A percentile compares a stretch with the other conserved stretches of the same genome.
Conservation (phyloP, 2,329 filamentous ascomycete species). For the Aureobasidium zeae region DNA sequence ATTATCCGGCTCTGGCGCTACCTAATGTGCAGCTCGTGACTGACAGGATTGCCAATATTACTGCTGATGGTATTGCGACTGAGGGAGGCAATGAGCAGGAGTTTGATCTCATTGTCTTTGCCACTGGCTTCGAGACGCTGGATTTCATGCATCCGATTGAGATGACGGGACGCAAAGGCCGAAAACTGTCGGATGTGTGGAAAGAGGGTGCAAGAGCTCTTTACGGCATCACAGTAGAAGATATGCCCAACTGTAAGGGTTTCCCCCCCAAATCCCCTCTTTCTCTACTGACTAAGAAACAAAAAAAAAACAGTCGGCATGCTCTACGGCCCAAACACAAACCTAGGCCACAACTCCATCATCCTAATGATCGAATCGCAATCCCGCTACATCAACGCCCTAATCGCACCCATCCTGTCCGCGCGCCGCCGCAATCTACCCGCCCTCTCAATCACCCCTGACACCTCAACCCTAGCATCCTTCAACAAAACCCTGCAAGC, state of each 20-base stretch:
- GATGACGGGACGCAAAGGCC: constrained; percentile 38
- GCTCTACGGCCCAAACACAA: constrained; percentile 51
- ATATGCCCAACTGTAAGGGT: constrained; percentile 48
- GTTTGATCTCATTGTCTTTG: constrained; percentile 48
- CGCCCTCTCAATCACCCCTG: constrained; percentile 40
- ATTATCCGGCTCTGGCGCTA: constrained; percentile 41
- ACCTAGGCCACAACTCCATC: constrained; percentile 47
- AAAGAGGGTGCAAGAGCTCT: constrained; percentile 42
- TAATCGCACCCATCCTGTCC: constrained; percentile 42
- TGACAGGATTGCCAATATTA: constrained; percentile 38
- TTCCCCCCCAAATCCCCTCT: constrained; percentile 35
- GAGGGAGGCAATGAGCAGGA: constrained; percentile 29
- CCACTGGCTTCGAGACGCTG: constrained; percentile 50
- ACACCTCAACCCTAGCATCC: constrained; percentile 28
- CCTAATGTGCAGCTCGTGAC: constrained; percentile 46
- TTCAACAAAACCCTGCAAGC: constrained; percentile 43
- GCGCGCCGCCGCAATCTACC: constrained; percentile 34
- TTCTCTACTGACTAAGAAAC: too few relatives aligned
- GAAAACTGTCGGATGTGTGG: constrained; percentile 45
- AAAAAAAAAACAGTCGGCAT: too few relatives aligned
- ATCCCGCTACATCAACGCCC: constrained; percentile 43
- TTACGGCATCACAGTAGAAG: constrained; percentile 43
- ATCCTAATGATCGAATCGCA: constrained; percentile 56
- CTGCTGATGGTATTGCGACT: constrained; percentile 39
- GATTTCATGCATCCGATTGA: constrained; percentile 52